Evolutionary conservation across 768 basidiomycete genomes (phyloP).

Genomic region (Suillus hirtellus): DNA sequence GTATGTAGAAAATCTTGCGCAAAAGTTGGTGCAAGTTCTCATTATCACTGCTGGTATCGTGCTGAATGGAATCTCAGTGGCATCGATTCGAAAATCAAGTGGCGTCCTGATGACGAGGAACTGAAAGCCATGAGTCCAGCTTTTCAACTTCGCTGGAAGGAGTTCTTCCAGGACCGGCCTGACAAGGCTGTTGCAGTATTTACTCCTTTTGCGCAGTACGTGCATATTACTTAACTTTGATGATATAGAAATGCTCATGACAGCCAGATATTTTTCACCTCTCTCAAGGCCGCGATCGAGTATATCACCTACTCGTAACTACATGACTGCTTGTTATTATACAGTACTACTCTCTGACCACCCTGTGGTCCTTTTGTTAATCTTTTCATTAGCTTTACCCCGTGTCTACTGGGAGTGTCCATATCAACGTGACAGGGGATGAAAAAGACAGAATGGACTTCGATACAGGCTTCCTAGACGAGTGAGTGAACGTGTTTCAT

Average conservation of each 20-base stretch:
- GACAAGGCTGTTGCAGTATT: slow-evolving; percentile 58
- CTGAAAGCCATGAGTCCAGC: slow-evolving; percentile 48
- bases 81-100: slow-evolving; percentile 55
- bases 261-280: not conserved
- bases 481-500: slow-evolving; percentile 31
- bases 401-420: slow-evolving; percentile 45
- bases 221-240: not conserved
- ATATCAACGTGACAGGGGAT: slow-evolving; percentile 45
- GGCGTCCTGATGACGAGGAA: slow-evolving; percentile 52
- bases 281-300: not conserved
- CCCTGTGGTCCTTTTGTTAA: not conserved
- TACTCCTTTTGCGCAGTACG: slow-evolving; percentile 42
- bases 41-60: not conserved
- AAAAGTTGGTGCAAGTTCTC: too few species aligned
- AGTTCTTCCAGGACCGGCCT: slow-evolving; percentile 47
- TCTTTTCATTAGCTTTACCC: slow-evolving; percentile 38
- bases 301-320: slow-evolving; percentile 14
- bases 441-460: slow-evolving; percentile 43
- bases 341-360: slow-evolving; percentile 23
- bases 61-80: slow-evolving; percentile 35
- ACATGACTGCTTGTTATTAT: slow-evolving; percentile 27
- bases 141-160: slow-evolving; percentile 50
- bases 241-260: not conserved
- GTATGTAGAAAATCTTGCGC: too few species aligned
- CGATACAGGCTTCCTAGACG: slow-evolving; percentile 45